Conservation (phyloP, 2,329 filamentous ascomycete species). For the Madurella mycetomatis region DNA sequence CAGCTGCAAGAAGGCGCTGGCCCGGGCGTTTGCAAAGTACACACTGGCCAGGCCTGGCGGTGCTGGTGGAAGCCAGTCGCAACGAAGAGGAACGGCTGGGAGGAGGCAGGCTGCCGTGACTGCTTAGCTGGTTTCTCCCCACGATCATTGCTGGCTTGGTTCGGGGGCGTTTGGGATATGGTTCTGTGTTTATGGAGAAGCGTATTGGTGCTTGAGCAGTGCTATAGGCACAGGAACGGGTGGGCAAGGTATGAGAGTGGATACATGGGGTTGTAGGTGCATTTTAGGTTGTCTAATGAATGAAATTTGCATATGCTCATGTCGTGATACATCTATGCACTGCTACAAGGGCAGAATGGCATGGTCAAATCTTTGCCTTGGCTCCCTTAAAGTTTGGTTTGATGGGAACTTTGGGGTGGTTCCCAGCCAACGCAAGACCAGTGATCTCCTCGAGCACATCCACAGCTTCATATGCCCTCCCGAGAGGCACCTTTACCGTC, state of each 20-base stretch:
- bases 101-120: slow-evolving; percentile 3
- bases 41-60: slow-evolving; percentile 50
- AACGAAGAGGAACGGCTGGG: not conserved
- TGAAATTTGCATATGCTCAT: too few species aligned
- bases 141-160: not conserved
- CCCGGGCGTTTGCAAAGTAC: slow-evolving; percentile 94
- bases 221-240: too few species aligned
- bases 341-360: not conserved
- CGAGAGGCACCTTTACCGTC: slow-evolving; percentile 81
- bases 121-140: slow-evolving; percentile 1
- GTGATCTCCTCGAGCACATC: slow-evolving; percentile 72
- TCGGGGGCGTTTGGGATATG: not conserved
- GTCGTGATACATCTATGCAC: too few species aligned
- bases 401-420: slow-evolving; percentile 47
- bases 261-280: too few species aligned
- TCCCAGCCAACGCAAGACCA: slow-evolving; percentile 58
- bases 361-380: slow-evolving; percentile 22
- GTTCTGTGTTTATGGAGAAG: not conserved
- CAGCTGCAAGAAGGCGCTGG: slow-evolving; percentile 93
- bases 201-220: too few species aligned
- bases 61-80: slow-evolving; percentile 16
- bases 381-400: slow-evolving; percentile 30
- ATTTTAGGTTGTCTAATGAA: too few species aligned
- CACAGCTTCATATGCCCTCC: slow-evolving; percentile 74
- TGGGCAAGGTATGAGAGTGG: too few species aligned